These are phyloP conservation scores for Eucalyptus caleyi DNA, from an alignment of 345 rosid genomes.

Conservation along the genomic window DNA sequence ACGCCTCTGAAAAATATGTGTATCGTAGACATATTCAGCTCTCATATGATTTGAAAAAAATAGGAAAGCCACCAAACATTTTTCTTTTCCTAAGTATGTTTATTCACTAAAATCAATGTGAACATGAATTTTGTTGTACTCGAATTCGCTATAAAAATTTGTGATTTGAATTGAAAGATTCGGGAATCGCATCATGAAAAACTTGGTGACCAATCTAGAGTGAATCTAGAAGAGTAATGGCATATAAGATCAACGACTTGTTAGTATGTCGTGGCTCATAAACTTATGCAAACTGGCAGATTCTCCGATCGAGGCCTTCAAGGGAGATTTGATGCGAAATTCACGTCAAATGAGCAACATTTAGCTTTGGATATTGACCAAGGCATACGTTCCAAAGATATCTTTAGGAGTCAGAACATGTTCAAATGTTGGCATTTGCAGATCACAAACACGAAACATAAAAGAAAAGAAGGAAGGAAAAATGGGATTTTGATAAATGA, in stretches of 20 bases:
- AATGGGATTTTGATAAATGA: not conserved
- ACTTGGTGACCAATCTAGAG: not conserved
- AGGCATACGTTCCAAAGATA: not conserved
- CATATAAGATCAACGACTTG: accelerated
- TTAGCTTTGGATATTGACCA: accelerated
- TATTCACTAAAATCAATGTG: not conserved
- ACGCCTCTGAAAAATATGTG: not conserved
- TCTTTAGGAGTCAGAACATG: not conserved
- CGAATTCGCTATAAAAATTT: not conserved
- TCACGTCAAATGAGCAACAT: not conserved
- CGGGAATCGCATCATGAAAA: not conserved
- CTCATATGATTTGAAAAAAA: not conserved
- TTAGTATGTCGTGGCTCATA: not conserved
- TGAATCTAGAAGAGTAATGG: not conserved
- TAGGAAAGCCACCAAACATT: not conserved
- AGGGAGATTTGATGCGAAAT: not conserved
- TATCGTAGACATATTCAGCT: not conserved
- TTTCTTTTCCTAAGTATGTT: not conserved
- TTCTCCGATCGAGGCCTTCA: not conserved
- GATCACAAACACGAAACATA: not conserved
- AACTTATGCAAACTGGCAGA: not conserved
- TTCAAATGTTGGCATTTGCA: not conserved
- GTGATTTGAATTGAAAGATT: not conserved
- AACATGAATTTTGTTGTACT: not conserved
- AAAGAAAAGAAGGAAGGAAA: not conserved